Conservation (phyloP, 2,329 filamentous ascomycete species). For the Pyrenophora graminea region DNA sequence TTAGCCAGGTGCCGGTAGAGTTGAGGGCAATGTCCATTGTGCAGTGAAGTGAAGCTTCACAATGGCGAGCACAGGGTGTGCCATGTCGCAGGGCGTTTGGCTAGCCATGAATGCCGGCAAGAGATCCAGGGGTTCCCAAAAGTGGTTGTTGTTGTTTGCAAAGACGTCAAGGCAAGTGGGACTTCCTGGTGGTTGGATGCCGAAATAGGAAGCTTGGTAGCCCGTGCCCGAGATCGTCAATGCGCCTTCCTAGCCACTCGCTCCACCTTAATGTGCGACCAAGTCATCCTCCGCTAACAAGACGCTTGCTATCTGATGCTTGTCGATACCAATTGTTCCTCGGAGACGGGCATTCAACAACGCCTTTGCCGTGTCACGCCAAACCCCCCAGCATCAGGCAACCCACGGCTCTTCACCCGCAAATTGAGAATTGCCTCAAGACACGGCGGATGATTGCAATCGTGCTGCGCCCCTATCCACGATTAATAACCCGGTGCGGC, state of each 20-base stretch:
- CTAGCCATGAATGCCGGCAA: no score
- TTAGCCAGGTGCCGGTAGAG: no score
- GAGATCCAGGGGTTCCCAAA: no score
- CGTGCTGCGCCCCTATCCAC: constrained; percentile 15
- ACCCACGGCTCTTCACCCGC: constrained; percentile 6
- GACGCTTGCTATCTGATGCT: constrained; percentile 12
- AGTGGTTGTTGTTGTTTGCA: not conserved
- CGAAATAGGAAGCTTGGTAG: no score
- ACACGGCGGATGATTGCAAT: constrained; percentile 19
- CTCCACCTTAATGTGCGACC: not conserved
- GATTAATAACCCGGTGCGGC: constrained; percentile 16
- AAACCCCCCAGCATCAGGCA: constrained; percentile 14
- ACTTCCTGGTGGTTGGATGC: no score
- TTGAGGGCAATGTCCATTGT: no score
- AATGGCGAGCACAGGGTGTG: no score
- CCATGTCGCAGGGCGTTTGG: no score
- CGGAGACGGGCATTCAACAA: not conserved
- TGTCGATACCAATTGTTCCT: constrained; percentile 11
- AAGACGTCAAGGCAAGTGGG: not conserved
- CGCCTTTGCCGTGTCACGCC: constrained; percentile 8
- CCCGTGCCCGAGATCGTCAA: no score
- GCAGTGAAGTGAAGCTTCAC: no score
- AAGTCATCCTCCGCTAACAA: not conserved
- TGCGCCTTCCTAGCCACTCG: no score
- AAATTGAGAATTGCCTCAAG: constrained; percentile 20